Evolutionary conservation across 371 early-diverging fungal genomes (phyloP), one percentile per base, ranked within the genome.

Genomic region (Mortierella sp.): DNA sequence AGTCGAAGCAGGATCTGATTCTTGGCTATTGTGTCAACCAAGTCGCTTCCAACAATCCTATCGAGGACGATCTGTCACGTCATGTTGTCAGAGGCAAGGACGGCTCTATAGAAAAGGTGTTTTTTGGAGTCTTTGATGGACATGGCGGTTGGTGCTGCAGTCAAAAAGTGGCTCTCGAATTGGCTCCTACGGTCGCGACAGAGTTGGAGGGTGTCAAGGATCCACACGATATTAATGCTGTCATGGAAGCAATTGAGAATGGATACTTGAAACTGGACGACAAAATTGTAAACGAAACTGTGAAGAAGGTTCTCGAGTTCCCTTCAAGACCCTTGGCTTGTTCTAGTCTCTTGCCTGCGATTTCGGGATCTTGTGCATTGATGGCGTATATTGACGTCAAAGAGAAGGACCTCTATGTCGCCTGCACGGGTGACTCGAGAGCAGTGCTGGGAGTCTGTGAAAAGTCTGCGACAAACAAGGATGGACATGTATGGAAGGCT

Each of bases 291-390:
- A 84, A 88, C 45, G 87, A 89, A n/a, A 87, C 90, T 37, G 87
- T 90, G 51, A 79, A 87, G 22, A 43, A 68, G 45, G 51, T 88
- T 78, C 67, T 87, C 77, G 14, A 85, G 77, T 85, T 9, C 73
- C 88, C 47, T 68, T 89, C 70, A 71, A 85, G 66, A 79, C 88
- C 78, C 68, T 86, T 70, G 84, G 84, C 69, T 28, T 75, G 76
- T 37, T 72, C 73, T 57, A 77, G 57, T 84, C 85, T 73, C 57
- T 84, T 73, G 70, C 85, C 66, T 51, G 95, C 95, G 0, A 83
- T 93, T 20, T 74, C 93, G 16, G 97, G 97, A 1, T 90, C 95
- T 1, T 96, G 96, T 73, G 95, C 95, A 4, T 83, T 95, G 62
- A 80, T 93, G 32, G 93, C 94, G 0, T 93, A 92, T 74, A 52